Evolutionary conservation across 2,329 filamentous ascomycete species (phyloP).

Genomic region (Botrytis elliptica): DNA sequence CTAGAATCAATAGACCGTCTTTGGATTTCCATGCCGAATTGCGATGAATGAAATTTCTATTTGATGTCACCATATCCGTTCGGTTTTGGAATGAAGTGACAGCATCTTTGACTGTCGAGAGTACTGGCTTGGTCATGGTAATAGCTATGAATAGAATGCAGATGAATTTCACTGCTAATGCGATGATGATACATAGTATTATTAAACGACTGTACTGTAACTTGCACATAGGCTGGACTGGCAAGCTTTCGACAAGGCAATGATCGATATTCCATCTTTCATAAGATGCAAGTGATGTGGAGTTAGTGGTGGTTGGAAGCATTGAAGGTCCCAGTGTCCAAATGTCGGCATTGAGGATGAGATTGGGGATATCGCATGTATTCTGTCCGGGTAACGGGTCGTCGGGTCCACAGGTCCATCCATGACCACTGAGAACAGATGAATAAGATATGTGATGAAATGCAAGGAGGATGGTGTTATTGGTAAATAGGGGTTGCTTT

Average conservation of each 20-base stretch:
- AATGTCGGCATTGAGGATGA: conserved; percentile 24
- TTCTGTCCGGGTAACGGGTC: conserved; percentile 26
- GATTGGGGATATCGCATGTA: conserved; percentile 26
- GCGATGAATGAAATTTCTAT: conserved; percentile 32
- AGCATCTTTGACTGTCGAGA: conserved; percentile 41
- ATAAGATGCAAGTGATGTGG: conserved; percentile 8
- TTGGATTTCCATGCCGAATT: conserved; percentile 26
- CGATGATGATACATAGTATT: background rate
- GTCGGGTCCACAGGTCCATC: conserved; percentile 30
- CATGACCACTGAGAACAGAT: conserved; percentile 29
- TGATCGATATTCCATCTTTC: conserved; percentile 30
- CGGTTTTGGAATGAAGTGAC: conserved; percentile 41
- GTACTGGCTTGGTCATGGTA: conserved; percentile 28
- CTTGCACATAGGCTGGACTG: conserved; percentile 25
- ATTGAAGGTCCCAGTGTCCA: conserved; percentile 27
- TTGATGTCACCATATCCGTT: conserved; percentile 37
- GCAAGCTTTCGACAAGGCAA: conserved; percentile 26
- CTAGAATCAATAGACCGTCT: conserved; percentile 10
- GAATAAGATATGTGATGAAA: conserved; percentile 28
- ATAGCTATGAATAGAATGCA: conserved; percentile 15
- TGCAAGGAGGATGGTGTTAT: conserved; percentile 26
- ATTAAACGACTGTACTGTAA: conserved; percentile 27
- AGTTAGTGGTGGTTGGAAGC: background rate
- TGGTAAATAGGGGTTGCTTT: conserved; percentile 21
- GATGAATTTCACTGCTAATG: conserved; percentile 2